Evolutionary conservation across 2,329 filamentous ascomycete genomes (phyloP).

Genomic region (Epichloe elymi): DNA sequence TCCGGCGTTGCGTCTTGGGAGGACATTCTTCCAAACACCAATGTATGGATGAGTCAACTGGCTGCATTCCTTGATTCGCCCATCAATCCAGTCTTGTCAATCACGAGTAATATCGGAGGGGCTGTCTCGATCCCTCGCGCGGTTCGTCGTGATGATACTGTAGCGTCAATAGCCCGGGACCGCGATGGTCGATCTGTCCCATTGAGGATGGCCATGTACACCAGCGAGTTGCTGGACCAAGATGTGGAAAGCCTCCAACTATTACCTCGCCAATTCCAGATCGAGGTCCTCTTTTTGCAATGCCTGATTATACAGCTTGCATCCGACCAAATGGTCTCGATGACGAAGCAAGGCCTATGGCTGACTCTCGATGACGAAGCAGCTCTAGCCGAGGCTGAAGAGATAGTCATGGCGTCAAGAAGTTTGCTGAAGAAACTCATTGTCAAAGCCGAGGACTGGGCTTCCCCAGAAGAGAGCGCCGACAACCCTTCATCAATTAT

Average conservation of each 20-base stretch:
- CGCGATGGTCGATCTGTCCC: constrained; percentile 57
- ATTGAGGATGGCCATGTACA: constrained; percentile 63
- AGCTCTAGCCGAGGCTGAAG: constrained; percentile 26
- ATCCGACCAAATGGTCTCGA: constrained; percentile 38
- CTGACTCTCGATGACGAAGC: constrained; percentile 23
- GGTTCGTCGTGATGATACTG: not conserved
- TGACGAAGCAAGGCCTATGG: constrained; percentile 34
- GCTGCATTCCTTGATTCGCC: constrained; percentile 32
- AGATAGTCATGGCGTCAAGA: constrained; percentile 28
- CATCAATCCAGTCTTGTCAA: constrained; percentile 52
- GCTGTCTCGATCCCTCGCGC: constrained; percentile 44
- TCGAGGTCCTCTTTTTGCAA: constrained; percentile 40
- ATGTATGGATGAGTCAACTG: constrained; percentile 56
- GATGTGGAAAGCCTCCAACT: constrained; percentile 23
- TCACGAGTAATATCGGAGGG: constrained; percentile 62
- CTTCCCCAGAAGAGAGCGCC: constrained; percentile 15
- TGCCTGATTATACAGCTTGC: constrained; percentile 37
- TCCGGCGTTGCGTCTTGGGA: constrained; percentile 16
- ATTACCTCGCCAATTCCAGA: constrained; percentile 28
- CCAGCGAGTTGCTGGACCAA: constrained; percentile 40
- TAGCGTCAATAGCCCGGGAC: constrained; percentile 39
- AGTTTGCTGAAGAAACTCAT: constrained; percentile 23
- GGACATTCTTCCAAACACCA: constrained; percentile 48
- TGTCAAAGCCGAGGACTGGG: constrained; percentile 24
- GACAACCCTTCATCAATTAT: constrained; percentile 23